These are phyloP conservation scores for Coelastrella sp. DNA, from an alignment of 139 green algal species.

Conservation along the genomic window DNA sequence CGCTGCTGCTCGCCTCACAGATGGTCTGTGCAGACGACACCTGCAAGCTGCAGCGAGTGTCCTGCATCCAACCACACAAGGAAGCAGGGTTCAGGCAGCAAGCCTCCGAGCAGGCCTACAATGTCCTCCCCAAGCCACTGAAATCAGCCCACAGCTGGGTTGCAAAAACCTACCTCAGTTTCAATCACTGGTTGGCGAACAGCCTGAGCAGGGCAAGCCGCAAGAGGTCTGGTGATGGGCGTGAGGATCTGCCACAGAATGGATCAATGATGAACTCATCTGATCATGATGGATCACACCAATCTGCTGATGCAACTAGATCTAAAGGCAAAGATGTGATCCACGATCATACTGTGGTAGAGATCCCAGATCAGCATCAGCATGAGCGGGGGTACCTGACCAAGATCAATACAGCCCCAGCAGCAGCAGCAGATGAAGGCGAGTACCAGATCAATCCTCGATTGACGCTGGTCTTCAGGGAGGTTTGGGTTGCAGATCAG, in stretches of 20 bases:
- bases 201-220: background rate
- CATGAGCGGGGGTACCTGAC: background rate
- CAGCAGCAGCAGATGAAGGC: background rate
- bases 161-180: background rate
- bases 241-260: background rate
- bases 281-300: background rate
- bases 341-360: background rate
- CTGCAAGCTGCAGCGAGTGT: background rate
- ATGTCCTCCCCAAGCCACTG: background rate
- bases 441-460: slow-evolving; percentile 25
- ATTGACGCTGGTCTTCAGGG: background rate
- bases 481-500: slow-evolving; percentile 21
- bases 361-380: slow-evolving; percentile 7
- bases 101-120: background rate
- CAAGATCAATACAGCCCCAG: background rate
- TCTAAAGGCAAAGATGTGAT: background rate
- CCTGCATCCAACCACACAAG: background rate
- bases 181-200: background rate
- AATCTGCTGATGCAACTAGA: background rate
- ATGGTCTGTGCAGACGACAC: background rate
- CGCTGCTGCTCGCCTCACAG: background rate
- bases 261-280: background rate
- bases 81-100: background rate
- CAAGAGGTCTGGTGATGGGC: background rate
- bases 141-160: background rate